Conservation (phyloP, 2,329 filamentous ascomycete genomes). For the Rhytidhysteron rufulum region DNA sequence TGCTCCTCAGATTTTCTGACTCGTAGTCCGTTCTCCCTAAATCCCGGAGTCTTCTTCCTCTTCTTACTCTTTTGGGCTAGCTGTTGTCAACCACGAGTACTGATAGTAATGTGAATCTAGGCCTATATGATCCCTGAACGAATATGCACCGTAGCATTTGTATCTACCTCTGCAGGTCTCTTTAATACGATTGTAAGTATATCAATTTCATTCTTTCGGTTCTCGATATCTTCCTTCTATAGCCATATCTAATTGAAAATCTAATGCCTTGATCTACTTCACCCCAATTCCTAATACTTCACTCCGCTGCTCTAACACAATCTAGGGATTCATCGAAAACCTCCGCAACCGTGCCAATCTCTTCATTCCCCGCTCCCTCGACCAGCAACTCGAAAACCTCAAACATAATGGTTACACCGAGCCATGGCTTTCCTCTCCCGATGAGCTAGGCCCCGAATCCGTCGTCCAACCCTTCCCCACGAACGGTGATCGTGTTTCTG, state of each 20-base stretch:
- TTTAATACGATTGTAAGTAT: conserved; percentile 41
- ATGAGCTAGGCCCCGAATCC: conserved; percentile 48
- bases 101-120: conserved; percentile 13
- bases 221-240: neutral
- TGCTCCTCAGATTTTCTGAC: too few species aligned
- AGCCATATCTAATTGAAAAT: too few species aligned
- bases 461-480: conserved; percentile 57
- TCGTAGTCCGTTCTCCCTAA: too few species aligned
- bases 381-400: conserved; percentile 61
- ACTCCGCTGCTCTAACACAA: too few species aligned
- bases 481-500: conserved; percentile 79
- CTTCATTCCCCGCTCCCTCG: conserved; percentile 66
- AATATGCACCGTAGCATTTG: conserved; percentile 47
- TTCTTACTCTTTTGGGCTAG: too few species aligned
- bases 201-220: neutral
- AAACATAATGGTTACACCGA: conserved; percentile 64
- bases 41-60: too few species aligned
- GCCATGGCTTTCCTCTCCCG: conserved; percentile 60
- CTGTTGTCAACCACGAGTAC: too few species aligned
- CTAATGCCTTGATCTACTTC: too few species aligned
- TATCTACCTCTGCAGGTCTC: conserved; percentile 47
- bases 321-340: conserved; percentile 56
- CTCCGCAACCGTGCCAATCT: conserved; percentile 55
- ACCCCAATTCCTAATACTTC: too few species aligned
- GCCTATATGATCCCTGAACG: conserved; percentile 44